Percentiles rank a stretch among this genome's conserved stretches.
These are phyloP conservation scores for Arachnopeziza araneosa DNA, from an alignment of 2,329 filamentous ascomycete genomes.

Conservation along the genomic window DNA sequence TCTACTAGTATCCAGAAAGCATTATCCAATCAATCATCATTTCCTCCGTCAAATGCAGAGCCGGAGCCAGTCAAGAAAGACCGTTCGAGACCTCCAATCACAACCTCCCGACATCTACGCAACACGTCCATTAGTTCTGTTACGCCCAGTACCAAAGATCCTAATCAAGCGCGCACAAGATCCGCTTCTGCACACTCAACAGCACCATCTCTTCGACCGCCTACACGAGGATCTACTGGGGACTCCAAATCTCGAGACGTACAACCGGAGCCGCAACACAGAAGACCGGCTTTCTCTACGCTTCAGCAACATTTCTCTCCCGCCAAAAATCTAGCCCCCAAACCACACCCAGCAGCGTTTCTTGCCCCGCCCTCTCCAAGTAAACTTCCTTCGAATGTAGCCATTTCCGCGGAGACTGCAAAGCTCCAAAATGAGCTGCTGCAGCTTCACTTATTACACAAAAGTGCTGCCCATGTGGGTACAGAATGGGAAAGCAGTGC, in stretches of 20 bases:
- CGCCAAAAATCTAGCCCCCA: conserved; percentile 53
- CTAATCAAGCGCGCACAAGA: conserved; percentile 23
- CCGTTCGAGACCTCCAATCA: conserved; percentile 23
- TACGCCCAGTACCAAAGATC: conserved; percentile 7
- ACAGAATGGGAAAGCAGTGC: conserved; percentile 53
- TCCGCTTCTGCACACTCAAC: conserved; percentile 20
- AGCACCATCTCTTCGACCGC: conserved; percentile 12
- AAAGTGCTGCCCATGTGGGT: conserved; percentile 41
- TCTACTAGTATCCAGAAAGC: conserved; percentile 18
- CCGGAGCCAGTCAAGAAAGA: conserved; percentile 25
- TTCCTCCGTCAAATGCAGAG: conserved; percentile 11
- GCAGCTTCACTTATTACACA: conserved; percentile 59
- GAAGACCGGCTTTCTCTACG: conserved; percentile 45
- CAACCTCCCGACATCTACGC: conserved; percentile 24
- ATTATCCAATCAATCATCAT: conserved; percentile 15
- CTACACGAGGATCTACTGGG: conserved; percentile 6
- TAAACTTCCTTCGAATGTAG: conserved; percentile 55
- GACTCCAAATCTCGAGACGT: neutral
- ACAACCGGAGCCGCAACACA: conserved; percentile 14
- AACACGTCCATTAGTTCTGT: conserved; percentile 21
- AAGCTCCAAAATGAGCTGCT: conserved; percentile 59
- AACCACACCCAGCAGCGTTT: conserved; percentile 53
- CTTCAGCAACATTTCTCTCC: conserved; percentile 65
- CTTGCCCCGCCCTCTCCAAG: conserved; percentile 56
- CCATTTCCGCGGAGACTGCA: conserved; percentile 51